Conservation (phyloP, 2,329 filamentous ascomycete genomes). For the Botrytis hyacinthi region DNA sequence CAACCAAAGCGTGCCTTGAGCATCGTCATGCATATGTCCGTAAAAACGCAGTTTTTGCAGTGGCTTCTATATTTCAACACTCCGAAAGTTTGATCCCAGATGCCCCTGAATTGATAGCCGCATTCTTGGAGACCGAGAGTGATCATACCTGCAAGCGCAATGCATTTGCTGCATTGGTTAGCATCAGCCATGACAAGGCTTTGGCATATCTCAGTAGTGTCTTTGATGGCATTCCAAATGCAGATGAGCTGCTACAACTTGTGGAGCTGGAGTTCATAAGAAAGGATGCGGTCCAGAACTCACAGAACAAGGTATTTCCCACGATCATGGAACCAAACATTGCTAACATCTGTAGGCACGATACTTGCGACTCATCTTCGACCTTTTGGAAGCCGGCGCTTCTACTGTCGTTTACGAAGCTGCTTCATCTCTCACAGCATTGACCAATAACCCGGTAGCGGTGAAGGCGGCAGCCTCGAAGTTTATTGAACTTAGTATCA, state of each 20-base stretch:
- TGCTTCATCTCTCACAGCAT: constrained; percentile 86
- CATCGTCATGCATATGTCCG: constrained; percentile 96
- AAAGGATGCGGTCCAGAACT: constrained; percentile 93
- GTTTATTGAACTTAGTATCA: constrained; percentile 95
- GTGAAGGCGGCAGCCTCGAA: constrained; percentile 95
- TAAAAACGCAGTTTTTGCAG: constrained; percentile 95
- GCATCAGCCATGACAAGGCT: constrained; percentile 91
- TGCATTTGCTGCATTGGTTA: constrained; percentile 86
- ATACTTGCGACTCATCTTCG: constrained; percentile 93
- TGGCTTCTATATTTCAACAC: constrained; percentile 89
- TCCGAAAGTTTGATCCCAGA: constrained; percentile 91
- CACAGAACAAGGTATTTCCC: constrained; percentile 77
- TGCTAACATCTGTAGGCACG: constrained; percentile 59
- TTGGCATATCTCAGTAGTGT: constrained; percentile 82
- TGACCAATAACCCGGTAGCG: constrained; percentile 94
- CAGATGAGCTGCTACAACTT: constrained; percentile 89
- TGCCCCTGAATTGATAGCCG: constrained; percentile 84
- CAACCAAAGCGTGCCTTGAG: constrained; percentile 86
- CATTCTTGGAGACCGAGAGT: constrained; percentile 86
- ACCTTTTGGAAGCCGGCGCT: constrained; percentile 86
- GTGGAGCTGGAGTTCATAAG: constrained; percentile 96
- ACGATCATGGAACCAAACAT: constrained; percentile 1
- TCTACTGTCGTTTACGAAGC: constrained; percentile 98
- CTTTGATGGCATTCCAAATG: constrained; percentile 91
- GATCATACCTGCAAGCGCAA: constrained; percentile 98